Base-by-base conservation (phyloP, 306 rosid genomes). In the Begonia loranthoides region DNA sequence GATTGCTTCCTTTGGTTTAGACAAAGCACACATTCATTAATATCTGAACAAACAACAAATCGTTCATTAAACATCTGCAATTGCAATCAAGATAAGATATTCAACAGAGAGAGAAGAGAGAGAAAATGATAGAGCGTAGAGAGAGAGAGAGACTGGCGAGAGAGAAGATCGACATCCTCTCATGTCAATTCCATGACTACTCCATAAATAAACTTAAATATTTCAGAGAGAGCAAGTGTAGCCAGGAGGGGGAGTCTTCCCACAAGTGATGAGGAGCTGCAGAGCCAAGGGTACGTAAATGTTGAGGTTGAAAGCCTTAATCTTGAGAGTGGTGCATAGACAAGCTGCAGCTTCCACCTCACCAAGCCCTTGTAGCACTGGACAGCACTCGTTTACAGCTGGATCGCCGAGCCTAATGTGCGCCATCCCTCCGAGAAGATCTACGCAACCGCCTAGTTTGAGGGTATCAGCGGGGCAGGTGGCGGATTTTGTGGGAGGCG, bases 181-280 rank as follows among this genome's bases (percentile, higher is more conserved):
- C 87, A 75, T 79, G 93, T 75, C 93, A 71, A 66, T 59, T 75
- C 68, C 33, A 50, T 73, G 69, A 70, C 46, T 49, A 14, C 54
- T 19, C 22, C 22, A 1, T 19, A 19, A 19, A 17, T 9, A 11
- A 2, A 62, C 80, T 68, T 66, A 70, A 75, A 63, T 62, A 50
- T 56, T 66, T 50, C 77, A 90, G 39, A 90, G 81, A 56, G 94
- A 62, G 80, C 99, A 92, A 13, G 99, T 92, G 84, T 70, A 92
- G 59, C 99, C 99, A 69, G 93, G 79, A 63, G 99, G 96, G 57
- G 99, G 99, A 4, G 72, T 60, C 66, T 92, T 92, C 3, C 99
- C 99, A 70, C 99, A 92, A 49, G 93, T 41, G 13, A 92, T 58
- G n/a, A 92, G 94, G 13, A 92, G 94, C 76, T 92, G 94, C 65